Evolutionary conservation across 2,329 filamentous ascomycete species (phyloP).

Genomic region (Xylariaceae sp.): DNA sequence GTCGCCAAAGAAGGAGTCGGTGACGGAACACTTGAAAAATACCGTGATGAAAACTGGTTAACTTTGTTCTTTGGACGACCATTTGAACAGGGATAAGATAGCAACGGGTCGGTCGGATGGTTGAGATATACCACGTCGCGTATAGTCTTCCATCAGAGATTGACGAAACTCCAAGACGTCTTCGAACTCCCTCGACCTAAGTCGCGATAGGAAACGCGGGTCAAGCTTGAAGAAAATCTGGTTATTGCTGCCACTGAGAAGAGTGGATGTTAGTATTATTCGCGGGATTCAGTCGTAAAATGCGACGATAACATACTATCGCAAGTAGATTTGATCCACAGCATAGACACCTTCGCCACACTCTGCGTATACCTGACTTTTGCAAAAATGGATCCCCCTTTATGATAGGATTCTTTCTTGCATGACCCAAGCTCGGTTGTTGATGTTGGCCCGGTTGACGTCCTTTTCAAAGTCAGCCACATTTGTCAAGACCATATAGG

Average conservation of each 20-base stretch:
- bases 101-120: no score
- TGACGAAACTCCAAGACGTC: background rate
- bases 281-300: background rate
- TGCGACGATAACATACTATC: background rate
- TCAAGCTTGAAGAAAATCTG: no score
- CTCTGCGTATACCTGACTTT: constrained; percentile 3
- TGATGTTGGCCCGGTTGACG: constrained; percentile 1
- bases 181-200: background rate
- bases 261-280: no score
- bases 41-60: no score
- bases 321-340: constrained; percentile 2
- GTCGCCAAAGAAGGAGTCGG: no score
- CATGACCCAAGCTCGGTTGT: constrained; percentile 8
- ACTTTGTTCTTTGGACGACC: no score
- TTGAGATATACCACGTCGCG: no score
- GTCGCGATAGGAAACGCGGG: no score
- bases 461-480: constrained; percentile 3
- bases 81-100: no score
- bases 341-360: constrained; percentile 5
- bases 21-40: no score
- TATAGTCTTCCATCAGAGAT: no score
- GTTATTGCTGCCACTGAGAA: no score
- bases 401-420: constrained; percentile 5
- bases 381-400: constrained; percentile 4
- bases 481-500: background rate